phyloP scores from a whole-genome alignment of 1,139 yeast genomes.

The Yamadazyma dendronema region DNA sequence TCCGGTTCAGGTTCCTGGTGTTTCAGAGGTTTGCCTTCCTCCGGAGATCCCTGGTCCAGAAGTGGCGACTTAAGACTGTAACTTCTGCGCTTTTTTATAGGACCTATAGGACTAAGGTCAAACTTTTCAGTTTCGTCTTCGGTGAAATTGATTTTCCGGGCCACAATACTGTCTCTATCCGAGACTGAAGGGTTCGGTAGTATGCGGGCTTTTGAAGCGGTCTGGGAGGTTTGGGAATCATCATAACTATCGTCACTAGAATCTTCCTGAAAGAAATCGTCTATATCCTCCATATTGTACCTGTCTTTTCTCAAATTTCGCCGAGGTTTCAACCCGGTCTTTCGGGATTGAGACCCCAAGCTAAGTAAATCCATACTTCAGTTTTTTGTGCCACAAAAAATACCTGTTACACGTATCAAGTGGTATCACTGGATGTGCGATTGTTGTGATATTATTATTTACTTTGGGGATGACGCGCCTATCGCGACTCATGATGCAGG shows the following conservation, averaged over 20 bases:
- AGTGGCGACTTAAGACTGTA: slow-evolving; percentile 11
- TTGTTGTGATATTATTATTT: slow-evolving; percentile 1
- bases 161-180: slow-evolving; percentile 1
- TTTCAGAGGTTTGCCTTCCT: not conserved
- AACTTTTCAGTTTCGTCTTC: slow-evolving; percentile 38
- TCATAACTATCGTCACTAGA: not conserved
- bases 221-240: slow-evolving; percentile 1
- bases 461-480: slow-evolving; percentile 1
- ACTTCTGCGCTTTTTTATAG: slow-evolving; percentile 19
- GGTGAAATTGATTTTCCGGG: slow-evolving; percentile 38
- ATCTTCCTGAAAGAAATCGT: slow-evolving; percentile 56
- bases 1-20: not conserved
- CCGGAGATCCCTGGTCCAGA: slow-evolving; percentile 10
- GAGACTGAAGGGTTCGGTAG: not conserved
- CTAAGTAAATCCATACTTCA: slow-evolving; percentile 46
- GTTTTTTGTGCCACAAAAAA: slow-evolving; percentile 2
- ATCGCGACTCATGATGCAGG: not conserved
- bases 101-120: slow-evolving; percentile 30
- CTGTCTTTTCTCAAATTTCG: slow-evolving; percentile 57
- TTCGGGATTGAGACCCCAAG: slow-evolving; percentile 56
- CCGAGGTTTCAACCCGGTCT: slow-evolving; percentile 57
- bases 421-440: too few relatives aligned
- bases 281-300: slow-evolving; percentile 75
- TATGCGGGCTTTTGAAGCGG: not conserved
- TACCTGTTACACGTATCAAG: not conserved